Evolutionary conservation across 257 asterid genomes (phyloP).

Genomic region (Mitragyna speciosa): DNA sequence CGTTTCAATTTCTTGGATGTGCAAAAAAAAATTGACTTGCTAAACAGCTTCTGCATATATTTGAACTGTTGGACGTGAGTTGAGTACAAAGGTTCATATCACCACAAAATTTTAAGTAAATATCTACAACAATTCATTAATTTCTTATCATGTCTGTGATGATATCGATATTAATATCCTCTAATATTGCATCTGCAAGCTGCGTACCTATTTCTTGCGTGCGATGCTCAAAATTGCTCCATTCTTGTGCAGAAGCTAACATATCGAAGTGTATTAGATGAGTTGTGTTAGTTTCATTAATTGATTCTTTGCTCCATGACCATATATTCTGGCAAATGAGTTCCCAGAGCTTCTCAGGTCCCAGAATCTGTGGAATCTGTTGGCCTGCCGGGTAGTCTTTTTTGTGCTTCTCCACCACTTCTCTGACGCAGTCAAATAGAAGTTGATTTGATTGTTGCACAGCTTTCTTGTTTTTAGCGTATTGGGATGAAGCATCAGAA

Average conservation of each 20-base stretch:
- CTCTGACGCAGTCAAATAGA: conserved; percentile 60
- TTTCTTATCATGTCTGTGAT: conserved; percentile 23
- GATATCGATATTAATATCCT: conserved; percentile 46
- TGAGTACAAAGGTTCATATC: neutral
- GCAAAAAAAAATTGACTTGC: neutral
- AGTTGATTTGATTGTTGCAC: conserved; percentile 52
- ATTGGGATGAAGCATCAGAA: conserved; percentile 29
- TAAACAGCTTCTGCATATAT: neutral
- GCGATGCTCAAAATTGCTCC: conserved; percentile 34
- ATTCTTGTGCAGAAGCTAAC: conserved; percentile 37
- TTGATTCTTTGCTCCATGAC: conserved; percentile 65
- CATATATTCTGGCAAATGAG: conserved; percentile 55
- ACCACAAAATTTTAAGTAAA: neutral
- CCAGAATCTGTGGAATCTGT: conserved; percentile 45
- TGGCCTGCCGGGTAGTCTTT: conserved; percentile 9
- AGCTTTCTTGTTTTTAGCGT: conserved; percentile 55
- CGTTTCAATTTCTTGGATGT: neutral
- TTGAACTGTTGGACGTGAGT: neutral
- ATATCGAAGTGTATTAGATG: conserved; percentile 37
- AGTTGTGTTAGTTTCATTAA: conserved; percentile 40
- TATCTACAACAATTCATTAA: conserved; percentile 1
- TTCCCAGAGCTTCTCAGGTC: conserved; percentile 67
- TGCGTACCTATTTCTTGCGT: conserved; percentile 34
- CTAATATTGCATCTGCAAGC: conserved; percentile 59
- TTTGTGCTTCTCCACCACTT: conserved; percentile 50